Percentiles rank a stretch among this genome's conserved stretches.
These are phyloP conservation scores for Striga hermonthica DNA, from an alignment of 305 asterid genomes.

Conservation along the genomic window DNA sequence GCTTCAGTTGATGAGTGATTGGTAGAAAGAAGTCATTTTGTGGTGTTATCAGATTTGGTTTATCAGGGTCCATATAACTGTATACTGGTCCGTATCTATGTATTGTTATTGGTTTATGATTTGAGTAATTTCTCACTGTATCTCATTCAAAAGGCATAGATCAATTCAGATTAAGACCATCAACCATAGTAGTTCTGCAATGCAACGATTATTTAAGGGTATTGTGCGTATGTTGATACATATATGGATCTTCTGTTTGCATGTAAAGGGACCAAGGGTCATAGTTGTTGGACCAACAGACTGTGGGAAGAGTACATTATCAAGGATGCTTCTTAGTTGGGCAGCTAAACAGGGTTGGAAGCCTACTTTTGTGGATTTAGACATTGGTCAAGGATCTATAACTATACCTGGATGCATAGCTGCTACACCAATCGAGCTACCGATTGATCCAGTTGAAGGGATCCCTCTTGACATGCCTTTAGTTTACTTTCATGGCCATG, in stretches of 20 bases:
- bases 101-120: background rate
- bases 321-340: conserved; percentile 99
- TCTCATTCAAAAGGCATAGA: background rate
- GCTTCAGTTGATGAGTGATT: background rate
- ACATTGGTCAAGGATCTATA: conserved; percentile 95
- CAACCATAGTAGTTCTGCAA: background rate
- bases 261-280: conserved; percentile 82
- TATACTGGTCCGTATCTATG: background rate
- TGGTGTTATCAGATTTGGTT: no score
- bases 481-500: conserved; percentile 90
- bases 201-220: background rate
- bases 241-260: background rate
- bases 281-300: conserved; percentile 97
- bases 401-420: conserved; percentile 94
- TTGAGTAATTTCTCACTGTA: background rate
- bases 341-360: conserved; percentile 99
- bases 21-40: conserved; percentile 9
- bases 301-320: conserved; percentile 93
- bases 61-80: no score
- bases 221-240: background rate
- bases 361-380: conserved; percentile 96
- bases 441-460: conserved; percentile 97
- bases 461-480: conserved; percentile 98
- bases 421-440: conserved; percentile 91
- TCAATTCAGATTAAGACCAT: background rate